A percentile compares a stretch with the other conserved stretches of the same genome.
phyloP scores from a whole-genome alignment of 1,284 basidiomycete species.

The Lentinula novae-zelandiae region DNA sequence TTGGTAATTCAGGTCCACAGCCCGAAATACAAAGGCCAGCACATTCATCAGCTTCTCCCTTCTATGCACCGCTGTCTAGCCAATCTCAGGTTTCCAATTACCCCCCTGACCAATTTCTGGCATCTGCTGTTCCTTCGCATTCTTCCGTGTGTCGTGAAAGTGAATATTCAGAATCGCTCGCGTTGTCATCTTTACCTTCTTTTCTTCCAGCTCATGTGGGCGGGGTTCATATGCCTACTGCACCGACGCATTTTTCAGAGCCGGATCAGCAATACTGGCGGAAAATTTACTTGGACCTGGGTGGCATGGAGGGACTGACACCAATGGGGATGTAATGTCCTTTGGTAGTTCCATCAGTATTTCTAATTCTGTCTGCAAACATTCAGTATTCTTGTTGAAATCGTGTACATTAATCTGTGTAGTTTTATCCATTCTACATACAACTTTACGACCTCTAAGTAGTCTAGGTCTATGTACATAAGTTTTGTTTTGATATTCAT shows the following conservation, averaged over 20 bases:
- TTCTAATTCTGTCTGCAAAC: neutral
- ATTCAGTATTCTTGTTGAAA: too few relatives aligned
- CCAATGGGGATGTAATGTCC: constrained; percentile 13
- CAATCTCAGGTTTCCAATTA: neutral
- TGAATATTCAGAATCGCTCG: neutral
- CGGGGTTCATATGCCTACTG: constrained; percentile 29
- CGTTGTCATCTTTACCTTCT: neutral
- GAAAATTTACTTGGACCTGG: constrained; percentile 67
- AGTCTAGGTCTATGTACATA: too few relatives aligned
- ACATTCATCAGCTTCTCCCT: constrained; percentile 1
- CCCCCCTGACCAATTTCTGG: neutral
- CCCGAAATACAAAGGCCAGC: constrained; percentile 6
- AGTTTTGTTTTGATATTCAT: too few relatives aligned
- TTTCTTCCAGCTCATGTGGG: neutral
- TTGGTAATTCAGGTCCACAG: constrained; percentile 8
- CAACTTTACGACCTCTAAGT: too few relatives aligned
- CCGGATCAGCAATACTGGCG: constrained; percentile 64
- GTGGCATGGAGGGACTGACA: constrained; percentile 39
- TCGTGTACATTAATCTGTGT: too few relatives aligned
- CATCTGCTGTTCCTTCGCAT: neutral
- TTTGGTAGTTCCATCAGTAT: neutral
- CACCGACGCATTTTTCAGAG: constrained; percentile 40
- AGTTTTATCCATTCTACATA: too few relatives aligned
- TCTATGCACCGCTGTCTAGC: neutral
- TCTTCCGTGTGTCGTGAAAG: neutral